phyloP scores from a whole-genome alignment of 257 asterid species.

The Linaria vulgaris region DNA sequence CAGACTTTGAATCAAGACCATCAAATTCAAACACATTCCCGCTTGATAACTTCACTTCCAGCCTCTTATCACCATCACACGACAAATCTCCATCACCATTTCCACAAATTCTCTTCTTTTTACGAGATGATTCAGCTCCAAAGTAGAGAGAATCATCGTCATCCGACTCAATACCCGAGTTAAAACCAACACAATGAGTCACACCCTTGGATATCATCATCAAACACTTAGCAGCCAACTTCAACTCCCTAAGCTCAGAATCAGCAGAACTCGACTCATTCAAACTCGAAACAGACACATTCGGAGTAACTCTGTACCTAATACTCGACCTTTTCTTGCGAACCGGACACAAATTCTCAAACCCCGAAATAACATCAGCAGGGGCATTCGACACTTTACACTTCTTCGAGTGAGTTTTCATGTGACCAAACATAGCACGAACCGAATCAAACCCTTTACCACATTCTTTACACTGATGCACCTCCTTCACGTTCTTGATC shows the following conservation, averaged over 20 bases:
- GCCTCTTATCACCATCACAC: constrained; percentile 11
- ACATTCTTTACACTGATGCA: constrained; percentile 57
- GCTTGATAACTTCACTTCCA: constrained; percentile 5
- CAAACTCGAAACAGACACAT: constrained; percentile 32
- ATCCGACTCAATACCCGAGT: constrained; percentile 21
- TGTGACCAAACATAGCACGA: constrained; percentile 82
- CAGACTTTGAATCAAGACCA: no score
- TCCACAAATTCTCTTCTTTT: constrained; percentile 8
- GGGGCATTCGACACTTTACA: constrained; percentile 28
- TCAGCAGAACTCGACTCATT: constrained; percentile 29
- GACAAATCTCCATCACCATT: not conserved
- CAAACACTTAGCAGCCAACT: constrained; percentile 62
- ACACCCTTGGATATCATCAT: constrained; percentile 65
- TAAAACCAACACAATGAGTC: constrained; percentile 21
- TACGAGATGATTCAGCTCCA: constrained; percentile 34
- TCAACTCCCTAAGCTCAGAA: constrained; percentile 42
- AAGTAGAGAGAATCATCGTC: constrained; percentile 31
- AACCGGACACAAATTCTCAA: constrained; percentile 46
- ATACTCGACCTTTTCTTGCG: constrained; percentile 64
- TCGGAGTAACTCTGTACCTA: constrained; percentile 39
- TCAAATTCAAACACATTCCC: constrained; percentile 31
- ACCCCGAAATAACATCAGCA: constrained; percentile 39
- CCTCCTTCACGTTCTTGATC: constrained; percentile 32
- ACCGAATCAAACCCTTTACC: constrained; percentile 60
- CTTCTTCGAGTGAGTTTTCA: constrained; percentile 76